phyloP scores from a whole-genome alignment of 2,329 filamentous ascomycete genomes.

The Colletotrichum lentis region DNA sequence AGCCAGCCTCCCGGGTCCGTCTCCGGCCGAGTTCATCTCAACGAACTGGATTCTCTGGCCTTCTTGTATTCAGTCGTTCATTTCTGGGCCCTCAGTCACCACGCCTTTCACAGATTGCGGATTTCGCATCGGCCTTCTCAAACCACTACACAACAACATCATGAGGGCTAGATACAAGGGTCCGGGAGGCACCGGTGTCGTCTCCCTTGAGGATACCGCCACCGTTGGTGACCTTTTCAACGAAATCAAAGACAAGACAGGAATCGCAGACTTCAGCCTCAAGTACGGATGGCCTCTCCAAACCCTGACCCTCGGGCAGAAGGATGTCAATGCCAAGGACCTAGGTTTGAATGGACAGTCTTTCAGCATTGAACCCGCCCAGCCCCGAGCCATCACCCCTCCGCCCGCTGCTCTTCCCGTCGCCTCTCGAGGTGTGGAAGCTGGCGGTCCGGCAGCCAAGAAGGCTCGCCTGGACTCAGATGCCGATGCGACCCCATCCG shows the following conservation, averaged over 20 bases:
- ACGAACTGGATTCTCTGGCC: not conserved
- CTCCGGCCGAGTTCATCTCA: constrained; percentile 20
- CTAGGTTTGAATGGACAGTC: constrained; percentile 60
- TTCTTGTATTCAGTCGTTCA: not conserved
- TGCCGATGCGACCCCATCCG: constrained; percentile 19
- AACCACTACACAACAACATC: constrained; percentile 13
- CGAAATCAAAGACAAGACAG: constrained; percentile 70
- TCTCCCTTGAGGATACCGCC: constrained; percentile 74
- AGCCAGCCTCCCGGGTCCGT: constrained; percentile 7
- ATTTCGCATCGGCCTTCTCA: not conserved
- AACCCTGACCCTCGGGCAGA: constrained; percentile 67
- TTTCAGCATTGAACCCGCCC: constrained; percentile 57
- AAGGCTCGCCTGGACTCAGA: constrained; percentile 13
- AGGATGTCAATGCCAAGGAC: constrained; percentile 57
- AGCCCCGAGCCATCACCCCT: constrained; percentile 9
- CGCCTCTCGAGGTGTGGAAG: constrained; percentile 20
- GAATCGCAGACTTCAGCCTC: constrained; percentile 72
- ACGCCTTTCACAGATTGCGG: not conserved
- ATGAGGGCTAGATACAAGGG: constrained; percentile 79
- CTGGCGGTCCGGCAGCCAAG: constrained; percentile 10
- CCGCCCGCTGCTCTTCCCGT: constrained; percentile 35
- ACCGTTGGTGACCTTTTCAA: constrained; percentile 69
- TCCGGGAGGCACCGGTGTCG: constrained; percentile 74
- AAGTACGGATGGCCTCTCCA: constrained; percentile 88
- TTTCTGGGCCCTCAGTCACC: not conserved